A percentile compares a stretch with the other conserved stretches of the same genome.
Evolutionary conservation across 169 alveolate genomes (phyloP).

Genomic region (Eimeria tenella): DNA sequence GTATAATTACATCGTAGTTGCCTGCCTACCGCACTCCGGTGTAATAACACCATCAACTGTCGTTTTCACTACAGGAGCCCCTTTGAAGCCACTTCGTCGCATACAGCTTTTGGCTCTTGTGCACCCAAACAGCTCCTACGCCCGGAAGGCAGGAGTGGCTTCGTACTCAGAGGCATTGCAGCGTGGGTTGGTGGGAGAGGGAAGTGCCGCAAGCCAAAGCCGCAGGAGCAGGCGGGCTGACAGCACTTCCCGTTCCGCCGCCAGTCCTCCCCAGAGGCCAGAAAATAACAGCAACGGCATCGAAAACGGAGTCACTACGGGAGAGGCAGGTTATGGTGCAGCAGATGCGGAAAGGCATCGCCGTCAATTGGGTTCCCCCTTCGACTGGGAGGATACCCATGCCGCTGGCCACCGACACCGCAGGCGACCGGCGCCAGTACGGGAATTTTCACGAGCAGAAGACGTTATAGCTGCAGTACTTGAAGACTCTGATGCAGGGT

Average conservation of each 20-base stretch:
- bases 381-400: conserved; percentile 34
- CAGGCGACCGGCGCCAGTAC: conserved; percentile 26
- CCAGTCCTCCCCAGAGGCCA: not conserved
- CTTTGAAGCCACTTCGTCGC: conserved; percentile 77
- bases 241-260: not conserved
- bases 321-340: not conserved
- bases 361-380: conserved; percentile 63
- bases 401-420: conserved; percentile 56
- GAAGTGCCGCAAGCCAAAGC: not conserved
- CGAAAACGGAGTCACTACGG: not conserved
- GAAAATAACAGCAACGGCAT: not conserved
- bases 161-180: conserved; percentile 68
- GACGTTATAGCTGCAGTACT: conserved; percentile 68
- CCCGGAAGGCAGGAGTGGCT: conserved; percentile 72
- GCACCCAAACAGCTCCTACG: conserved; percentile 77
- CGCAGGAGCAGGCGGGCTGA: not conserved
- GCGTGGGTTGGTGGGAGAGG: conserved; percentile 65
- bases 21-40: conserved; percentile 73
- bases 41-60: conserved; percentile 31
- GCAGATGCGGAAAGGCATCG: conserved; percentile 4
- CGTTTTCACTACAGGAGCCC: conserved; percentile 61
- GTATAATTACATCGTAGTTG: conserved; percentile 75
- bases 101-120: conserved; percentile 78
- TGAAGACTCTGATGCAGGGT: conserved; percentile 22
- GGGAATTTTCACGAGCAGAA: conserved; percentile 53